Base-by-base conservation (phyloP, 495 filamentous ascomycete species). In the Aspergillus cristatus region DNA sequence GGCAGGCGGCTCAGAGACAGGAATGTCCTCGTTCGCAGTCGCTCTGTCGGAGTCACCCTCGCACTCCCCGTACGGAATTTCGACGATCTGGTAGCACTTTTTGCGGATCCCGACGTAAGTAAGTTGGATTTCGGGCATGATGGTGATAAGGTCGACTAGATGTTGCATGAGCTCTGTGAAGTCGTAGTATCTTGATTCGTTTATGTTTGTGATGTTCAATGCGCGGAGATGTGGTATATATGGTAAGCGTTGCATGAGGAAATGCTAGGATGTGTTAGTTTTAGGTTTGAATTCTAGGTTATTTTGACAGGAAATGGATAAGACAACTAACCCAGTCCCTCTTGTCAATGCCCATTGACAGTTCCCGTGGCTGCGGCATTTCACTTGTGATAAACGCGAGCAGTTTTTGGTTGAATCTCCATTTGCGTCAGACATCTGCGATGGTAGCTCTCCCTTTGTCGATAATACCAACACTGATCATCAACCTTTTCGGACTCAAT, bases 241-340 rank as follows among this genome's bases (percentile, higher is more conserved):
- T 2, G 86, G 87, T 14, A 97, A 73, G 36, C 81, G 70, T 47
- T 87, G 86, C 4, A 97, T 72, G 67, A 97, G 86, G 45, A 74
- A 81, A 65, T 97, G 90, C 89, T 94, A 33, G 24, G 32, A 7
- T 41, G 8, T 29, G 35, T 48, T 40, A 54, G 43, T 39, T 30
- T 29, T n/a, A n/a, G n/a, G n/a, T 34, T 28, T 3, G 8, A 32
- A 34, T 1, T n/a, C n/a, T n/a, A n/a, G n/a, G n/a, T n/a, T n/a
- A n/a, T n/a, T n/a, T n/a, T n/a, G n/a, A 5, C 12, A 36, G 42
- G 41, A 26, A 37, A 29, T 3, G n/a, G 28, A 33, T 20, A 35
- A 6, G 24, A 45, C 18, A 43, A 57, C 78, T 65, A 71, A 93
- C 86, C 87, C 89, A 97, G 50, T 94, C 85, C 41, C 74, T 81